Percentiles rank a stretch among this genome's conserved stretches.
phyloP scores from a whole-genome alignment of 805 yeast genomes.

The Teunomyces panamensis region DNA sequence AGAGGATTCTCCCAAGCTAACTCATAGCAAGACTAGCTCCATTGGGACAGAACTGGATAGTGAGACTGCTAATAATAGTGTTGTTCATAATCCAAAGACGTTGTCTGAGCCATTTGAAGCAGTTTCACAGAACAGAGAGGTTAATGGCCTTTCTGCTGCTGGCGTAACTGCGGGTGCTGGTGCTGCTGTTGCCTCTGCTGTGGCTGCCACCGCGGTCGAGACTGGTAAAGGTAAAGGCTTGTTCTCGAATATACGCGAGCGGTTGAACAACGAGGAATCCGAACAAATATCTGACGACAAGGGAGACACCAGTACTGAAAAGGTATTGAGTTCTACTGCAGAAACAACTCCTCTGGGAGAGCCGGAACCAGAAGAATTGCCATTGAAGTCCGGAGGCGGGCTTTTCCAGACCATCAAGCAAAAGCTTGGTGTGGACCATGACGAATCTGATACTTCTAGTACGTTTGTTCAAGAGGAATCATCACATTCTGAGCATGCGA shows the following conservation, averaged over 20 bases:
- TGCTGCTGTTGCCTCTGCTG: constrained; percentile 7
- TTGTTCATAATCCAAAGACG: neutral
- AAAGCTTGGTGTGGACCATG: constrained; percentile 6
- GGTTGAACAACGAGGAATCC: constrained; percentile 17
- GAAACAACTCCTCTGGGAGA: constrained; percentile 31
- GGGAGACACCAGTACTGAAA: constrained; percentile 18
- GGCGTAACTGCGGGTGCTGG: constrained; percentile 7
- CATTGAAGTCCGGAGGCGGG: constrained; percentile 20
- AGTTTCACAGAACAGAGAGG: constrained; percentile 2
- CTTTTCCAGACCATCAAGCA: constrained; percentile 35
- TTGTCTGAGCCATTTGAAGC: constrained; percentile 9
- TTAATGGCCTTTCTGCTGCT: constrained; percentile 8
- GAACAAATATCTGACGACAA: constrained; percentile 11
- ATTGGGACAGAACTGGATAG: constrained; percentile 3
- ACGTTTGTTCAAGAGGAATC: neutral
- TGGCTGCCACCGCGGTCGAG: constrained; percentile 9
- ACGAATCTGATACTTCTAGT: neutral
- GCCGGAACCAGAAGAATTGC: constrained; percentile 8
- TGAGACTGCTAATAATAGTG: constrained; percentile 5
- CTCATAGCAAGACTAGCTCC: constrained; percentile 3
- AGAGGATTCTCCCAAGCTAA: constrained; percentile 1
- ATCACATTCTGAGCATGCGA: neutral
- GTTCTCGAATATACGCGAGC: constrained; percentile 34
- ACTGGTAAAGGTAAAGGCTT: constrained; percentile 23
- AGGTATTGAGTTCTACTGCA: constrained; percentile 21